phyloP scores from a whole-genome alignment of 768 basidiomycete species.

The Kwoniella sp. region DNA sequence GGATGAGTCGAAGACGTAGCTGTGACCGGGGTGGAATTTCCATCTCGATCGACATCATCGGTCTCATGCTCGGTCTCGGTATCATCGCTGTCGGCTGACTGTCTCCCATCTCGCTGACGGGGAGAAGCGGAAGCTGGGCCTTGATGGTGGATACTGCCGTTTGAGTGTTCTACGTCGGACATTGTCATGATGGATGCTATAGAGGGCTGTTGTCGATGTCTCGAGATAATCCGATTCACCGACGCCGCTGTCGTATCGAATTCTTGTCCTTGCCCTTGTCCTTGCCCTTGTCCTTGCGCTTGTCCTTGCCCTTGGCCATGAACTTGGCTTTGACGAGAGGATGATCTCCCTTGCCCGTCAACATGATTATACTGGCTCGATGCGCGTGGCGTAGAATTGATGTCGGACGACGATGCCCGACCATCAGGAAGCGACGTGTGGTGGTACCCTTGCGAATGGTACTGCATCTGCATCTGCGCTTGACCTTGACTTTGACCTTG shows the following conservation, averaged over 20 bases:
- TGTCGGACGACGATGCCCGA: slow-evolving; percentile 7
- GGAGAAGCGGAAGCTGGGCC: not conserved
- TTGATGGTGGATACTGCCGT: not conserved
- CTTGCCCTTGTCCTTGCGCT: no score
- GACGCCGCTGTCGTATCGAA: slow-evolving; percentile 34
- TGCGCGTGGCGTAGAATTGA: slow-evolving; percentile 18
- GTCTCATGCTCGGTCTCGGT: slow-evolving; percentile 5
- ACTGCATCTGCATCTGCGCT: no score
- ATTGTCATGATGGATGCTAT: slow-evolving; percentile 73
- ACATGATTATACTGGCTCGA: slow-evolving; percentile 14
- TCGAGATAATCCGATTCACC: slow-evolving; percentile 37
- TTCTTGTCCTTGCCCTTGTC: no score
- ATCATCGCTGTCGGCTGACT: slow-evolving; percentile 24
- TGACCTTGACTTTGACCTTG: no score
- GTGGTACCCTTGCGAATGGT: slow-evolving; percentile 9
- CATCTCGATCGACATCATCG: slow-evolving; percentile 15
- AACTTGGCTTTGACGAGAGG: no score
- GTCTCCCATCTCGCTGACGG: not conserved
- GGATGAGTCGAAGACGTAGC: slow-evolving; percentile 56
- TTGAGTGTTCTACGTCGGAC: slow-evolving; percentile 18
- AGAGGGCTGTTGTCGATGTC: slow-evolving; percentile 62
- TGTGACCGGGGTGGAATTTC: slow-evolving; percentile 49
- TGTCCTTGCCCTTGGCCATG: no score
- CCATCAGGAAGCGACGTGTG: slow-evolving; percentile 28
- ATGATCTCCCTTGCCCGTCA: slow-evolving; percentile 9